Base-by-base conservation (phyloP, 352 stramenopile genomes). In the Pythium folliculosum region DNA sequence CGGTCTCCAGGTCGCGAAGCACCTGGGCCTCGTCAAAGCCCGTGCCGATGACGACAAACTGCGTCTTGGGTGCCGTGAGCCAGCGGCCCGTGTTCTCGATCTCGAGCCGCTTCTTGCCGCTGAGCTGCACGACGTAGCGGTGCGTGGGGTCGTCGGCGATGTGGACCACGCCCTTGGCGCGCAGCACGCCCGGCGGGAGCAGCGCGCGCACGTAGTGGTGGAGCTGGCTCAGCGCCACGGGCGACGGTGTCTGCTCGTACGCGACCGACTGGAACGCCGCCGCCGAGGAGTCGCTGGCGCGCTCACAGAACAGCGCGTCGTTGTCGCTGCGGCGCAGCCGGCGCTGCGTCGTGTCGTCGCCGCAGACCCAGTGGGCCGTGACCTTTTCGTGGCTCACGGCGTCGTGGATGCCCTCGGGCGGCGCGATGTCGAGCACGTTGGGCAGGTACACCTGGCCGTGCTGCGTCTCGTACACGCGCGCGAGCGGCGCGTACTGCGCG, bases 51-150 rank as follows among this genome's bases (percentile, higher is more conserved):
- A 92, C 80, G 17, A 86, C 81, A 17, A 92, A 85, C 53, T 92
- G 82, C 43, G 82, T 90, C 71, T 87, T 89, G 4, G 84, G 84
- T 10, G 75, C 71, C 30, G 79, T 75, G 25, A 77, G 69, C 84
- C 84, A 92, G 17, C 65, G 51, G 0, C 84, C 84, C 30, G 79
- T 70, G 59, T 88, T 84, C 48, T 88, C 77, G 7, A 92, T 74
- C 51, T 92, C 78, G 60, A 92, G 58, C 61, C 84, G 82, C 40
- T 81, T 69, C 51, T 88, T 88, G 30, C 84, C 84, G 48, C 84
- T 92, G 19, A 91, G 50, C 52, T 92, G 84, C 50, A 92, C 70
- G 21, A 91, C 82, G 51, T 88, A 92, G 32, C 84, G 81, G 44
- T 78, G 77, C 57, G 61, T 70, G 5, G 80, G 80, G 56, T 87